Conservation (phyloP, 495 filamentous ascomycete genomes). For the Aspergillus bridgeri region DNA sequence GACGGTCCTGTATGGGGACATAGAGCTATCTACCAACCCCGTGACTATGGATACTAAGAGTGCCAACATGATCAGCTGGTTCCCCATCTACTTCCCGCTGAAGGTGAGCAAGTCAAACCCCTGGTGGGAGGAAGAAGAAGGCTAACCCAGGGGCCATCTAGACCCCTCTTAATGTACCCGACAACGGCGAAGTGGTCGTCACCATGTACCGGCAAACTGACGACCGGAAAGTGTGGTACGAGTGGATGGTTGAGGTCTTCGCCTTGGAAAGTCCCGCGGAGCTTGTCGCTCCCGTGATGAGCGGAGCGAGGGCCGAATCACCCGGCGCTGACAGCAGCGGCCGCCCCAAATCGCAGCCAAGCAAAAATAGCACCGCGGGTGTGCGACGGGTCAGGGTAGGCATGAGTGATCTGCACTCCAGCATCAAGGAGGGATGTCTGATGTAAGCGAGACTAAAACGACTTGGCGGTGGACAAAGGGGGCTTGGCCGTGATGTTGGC, state of each 20-base stretch:
- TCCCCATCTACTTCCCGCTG: slow-evolving; percentile 95
- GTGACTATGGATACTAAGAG: slow-evolving; percentile 90
- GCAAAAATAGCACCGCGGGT: slow-evolving; percentile 42
- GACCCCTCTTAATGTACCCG: slow-evolving; percentile 85
- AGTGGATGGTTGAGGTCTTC: slow-evolving; percentile 91
- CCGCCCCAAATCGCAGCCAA: slow-evolving; percentile 4
- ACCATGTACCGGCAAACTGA: slow-evolving; percentile 95
- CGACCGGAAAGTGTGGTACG: slow-evolving; percentile 96
- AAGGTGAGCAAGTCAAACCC: slow-evolving; percentile 57
- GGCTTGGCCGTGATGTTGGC: neutral
- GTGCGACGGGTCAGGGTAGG: slow-evolving; percentile 68
- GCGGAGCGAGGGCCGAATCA: slow-evolving; percentile 30
- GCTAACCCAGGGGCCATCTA: slow-evolving; percentile 31
- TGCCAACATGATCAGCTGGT: slow-evolving; percentile 97
- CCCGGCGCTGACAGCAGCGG: slow-evolving; percentile 25
- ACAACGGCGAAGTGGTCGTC: slow-evolving; percentile 77
- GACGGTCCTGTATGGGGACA: slow-evolving; percentile 74
- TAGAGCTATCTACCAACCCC: slow-evolving; percentile 90
- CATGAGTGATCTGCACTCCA: slow-evolving; percentile 81
- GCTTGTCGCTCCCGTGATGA: slow-evolving; percentile 29
- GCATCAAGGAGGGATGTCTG: slow-evolving; percentile 84
- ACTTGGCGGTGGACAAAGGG: neutral
- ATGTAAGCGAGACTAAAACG: slow-evolving; percentile 54
- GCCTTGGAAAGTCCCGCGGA: slow-evolving; percentile 37
- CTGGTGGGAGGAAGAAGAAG: neutral